Evolutionary conservation across 106 monocot species (phyloP).

Genomic region (Gastrodia elata): DNA sequence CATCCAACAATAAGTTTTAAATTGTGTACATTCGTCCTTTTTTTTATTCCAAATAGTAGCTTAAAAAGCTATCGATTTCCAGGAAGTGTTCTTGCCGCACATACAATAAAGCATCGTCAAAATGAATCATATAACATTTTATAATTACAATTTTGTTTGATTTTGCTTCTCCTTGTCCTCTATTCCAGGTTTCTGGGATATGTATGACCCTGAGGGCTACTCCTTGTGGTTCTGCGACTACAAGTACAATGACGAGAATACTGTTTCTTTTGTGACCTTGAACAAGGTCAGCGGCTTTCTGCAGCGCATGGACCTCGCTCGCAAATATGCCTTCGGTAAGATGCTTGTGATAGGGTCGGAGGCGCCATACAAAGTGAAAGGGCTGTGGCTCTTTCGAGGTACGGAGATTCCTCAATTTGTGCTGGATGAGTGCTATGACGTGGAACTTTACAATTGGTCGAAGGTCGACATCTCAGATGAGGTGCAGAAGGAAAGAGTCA

Average conservation of each 20-base stretch:
- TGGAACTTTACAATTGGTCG: conserved; percentile 62
- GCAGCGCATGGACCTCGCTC: conserved; percentile 60
- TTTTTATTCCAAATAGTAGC: no score
- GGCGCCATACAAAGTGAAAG: conserved; percentile 60
- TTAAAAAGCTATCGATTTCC: no score
- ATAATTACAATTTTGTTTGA: no score
- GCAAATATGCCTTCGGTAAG: conserved; percentile 69
- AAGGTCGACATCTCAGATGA: conserved; percentile 47
- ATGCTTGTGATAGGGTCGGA: conserved; percentile 55
- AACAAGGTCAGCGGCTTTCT: conserved; percentile 65
- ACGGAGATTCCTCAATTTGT: conserved; percentile 47
- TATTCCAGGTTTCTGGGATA: conserved; percentile 58
- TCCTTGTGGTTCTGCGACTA: conserved; percentile 68
- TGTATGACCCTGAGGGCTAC: conserved; percentile 66
- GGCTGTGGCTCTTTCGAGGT: conserved; percentile 62
- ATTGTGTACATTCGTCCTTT: no score
- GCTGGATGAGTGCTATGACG: conserved; percentile 59
- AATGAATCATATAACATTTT: no score
- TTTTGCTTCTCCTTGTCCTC: no score
- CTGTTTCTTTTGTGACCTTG: conserved; percentile 51
- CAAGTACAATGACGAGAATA: conserved; percentile 67
- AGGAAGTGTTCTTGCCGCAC: no score
- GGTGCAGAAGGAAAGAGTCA: conserved; percentile 57
- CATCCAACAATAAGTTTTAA: no score
- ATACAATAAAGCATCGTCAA: no score